Percentiles rank a stretch among this genome's conserved stretches.
Evolutionary conservation across 2,329 filamentous ascomycete species (phyloP).

Genomic region (Tolypocladium sp.): DNA sequence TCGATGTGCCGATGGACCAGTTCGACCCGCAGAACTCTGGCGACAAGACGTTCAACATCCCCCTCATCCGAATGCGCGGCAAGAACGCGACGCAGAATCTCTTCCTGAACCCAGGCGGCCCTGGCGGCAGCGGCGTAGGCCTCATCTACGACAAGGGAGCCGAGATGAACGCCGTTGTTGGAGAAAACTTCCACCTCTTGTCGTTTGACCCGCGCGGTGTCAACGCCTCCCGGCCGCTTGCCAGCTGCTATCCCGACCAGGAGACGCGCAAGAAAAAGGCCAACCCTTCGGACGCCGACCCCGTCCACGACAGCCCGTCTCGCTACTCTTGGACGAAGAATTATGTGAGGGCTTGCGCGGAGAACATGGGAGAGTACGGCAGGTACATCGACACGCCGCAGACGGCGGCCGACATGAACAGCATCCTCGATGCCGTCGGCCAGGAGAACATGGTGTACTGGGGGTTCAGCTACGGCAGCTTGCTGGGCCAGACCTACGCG

Average conservation of each 20-base stretch:
- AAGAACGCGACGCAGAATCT: conserved; percentile 32
- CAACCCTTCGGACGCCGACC: conserved; percentile 6
- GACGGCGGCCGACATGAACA: conserved; percentile 42
- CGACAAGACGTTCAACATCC: conserved; percentile 31
- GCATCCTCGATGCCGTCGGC: conserved; percentile 31
- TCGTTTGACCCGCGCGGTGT: conserved; percentile 39
- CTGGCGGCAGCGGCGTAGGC: conserved; percentile 31
- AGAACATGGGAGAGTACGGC: conserved; percentile 34
- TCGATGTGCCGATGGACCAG: conserved; percentile 37
- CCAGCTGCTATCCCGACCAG: conserved; percentile 28
- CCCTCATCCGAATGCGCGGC: conserved; percentile 34
- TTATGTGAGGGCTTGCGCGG: conserved; percentile 28
- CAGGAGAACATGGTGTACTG: conserved; percentile 25
- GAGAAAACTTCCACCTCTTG: conserved; percentile 35
- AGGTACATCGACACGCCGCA: conserved; percentile 39
- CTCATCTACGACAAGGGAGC: conserved; percentile 25
- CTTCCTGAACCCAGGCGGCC: conserved; percentile 38
- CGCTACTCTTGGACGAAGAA: conserved; percentile 32
- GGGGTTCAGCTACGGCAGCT: conserved; percentile 33
- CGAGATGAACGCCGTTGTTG: conserved; percentile 22
- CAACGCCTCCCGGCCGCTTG: conserved; percentile 17
- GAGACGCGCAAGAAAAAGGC: conserved; percentile 19
- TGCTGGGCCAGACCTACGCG: conserved; percentile 31
- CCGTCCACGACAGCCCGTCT: conserved; percentile 23
- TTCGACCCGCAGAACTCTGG: conserved; percentile 22